Conservation (phyloP, 768 basidiomycete genomes). For the Naganishia vishniacii region DNA sequence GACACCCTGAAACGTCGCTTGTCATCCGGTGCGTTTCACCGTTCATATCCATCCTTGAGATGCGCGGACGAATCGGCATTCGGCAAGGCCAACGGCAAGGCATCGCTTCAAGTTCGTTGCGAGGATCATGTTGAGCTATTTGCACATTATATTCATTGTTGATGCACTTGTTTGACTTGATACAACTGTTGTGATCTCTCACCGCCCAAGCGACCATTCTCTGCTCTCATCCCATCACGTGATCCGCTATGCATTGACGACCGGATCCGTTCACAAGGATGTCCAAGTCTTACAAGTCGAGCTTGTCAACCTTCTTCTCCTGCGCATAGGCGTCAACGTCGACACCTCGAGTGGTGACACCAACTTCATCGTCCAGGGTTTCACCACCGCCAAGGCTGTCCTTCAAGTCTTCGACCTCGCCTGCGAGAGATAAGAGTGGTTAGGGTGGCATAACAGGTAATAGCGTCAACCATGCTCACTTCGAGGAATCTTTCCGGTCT, state of each 20-base stretch:
- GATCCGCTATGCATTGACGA: background rate
- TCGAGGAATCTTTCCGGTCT: conserved; percentile 39
- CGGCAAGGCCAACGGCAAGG: too few relatives aligned
- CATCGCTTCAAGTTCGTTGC: too few relatives aligned
- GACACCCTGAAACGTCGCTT: too few relatives aligned
- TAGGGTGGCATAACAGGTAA: background rate
- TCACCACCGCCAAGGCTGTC: conserved; percentile 43
- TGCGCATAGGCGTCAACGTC: conserved; percentile 37
- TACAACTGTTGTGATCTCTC: conserved; percentile 7
- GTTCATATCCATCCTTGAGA: too few relatives aligned
- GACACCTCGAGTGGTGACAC: conserved; percentile 42
- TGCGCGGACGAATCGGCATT: too few relatives aligned
- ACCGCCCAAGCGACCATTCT: too few relatives aligned
- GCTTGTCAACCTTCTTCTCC: conserved; percentile 37
- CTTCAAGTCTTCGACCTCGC: conserved; percentile 45
- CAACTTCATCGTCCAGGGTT: conserved; percentile 40
- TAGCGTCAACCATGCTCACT: conserved; percentile 27
- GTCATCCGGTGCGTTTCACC: too few relatives aligned
- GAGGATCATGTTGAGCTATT: background rate
- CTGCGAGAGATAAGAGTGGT: conserved; percentile 25
- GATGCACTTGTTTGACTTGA: background rate
- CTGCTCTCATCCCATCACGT: background rate
- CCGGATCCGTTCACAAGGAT: background rate
- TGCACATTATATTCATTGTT: conserved; percentile 16
- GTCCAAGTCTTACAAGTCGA: conserved; percentile 20